phyloP scores from a whole-genome alignment of 768 basidiomycete genomes.

The Trametopsis cervina region DNA sequence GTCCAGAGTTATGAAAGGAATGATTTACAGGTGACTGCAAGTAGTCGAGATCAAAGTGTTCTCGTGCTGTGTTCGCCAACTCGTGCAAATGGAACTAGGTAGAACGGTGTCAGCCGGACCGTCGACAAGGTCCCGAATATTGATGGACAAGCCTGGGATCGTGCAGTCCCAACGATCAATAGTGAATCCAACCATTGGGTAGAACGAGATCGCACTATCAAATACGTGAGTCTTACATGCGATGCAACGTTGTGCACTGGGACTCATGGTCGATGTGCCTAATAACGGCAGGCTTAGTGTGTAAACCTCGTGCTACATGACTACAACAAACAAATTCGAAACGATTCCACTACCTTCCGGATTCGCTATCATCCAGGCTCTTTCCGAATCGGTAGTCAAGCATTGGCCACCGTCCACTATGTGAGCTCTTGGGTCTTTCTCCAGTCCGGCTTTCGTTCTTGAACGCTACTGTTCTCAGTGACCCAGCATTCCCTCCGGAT shows the following conservation, averaged over 20 bases:
- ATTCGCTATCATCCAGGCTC: constrained; percentile 3
- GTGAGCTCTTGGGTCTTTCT: background rate
- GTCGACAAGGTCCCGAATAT: too few relatives aligned
- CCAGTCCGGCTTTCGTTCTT: background rate
- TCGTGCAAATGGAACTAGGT: background rate
- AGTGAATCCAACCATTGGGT: too few relatives aligned
- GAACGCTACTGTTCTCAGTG: background rate
- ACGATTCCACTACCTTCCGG: background rate
- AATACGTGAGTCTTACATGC: too few relatives aligned
- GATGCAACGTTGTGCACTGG: too few relatives aligned
- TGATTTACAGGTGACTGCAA: background rate
- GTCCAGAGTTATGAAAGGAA: constrained; percentile 12
- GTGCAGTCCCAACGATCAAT: too few relatives aligned
- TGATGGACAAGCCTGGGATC: too few relatives aligned
- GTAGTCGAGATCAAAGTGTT: background rate
- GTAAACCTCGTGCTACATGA: too few relatives aligned
- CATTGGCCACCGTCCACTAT: background rate
- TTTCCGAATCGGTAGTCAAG: background rate
- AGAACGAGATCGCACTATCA: too few relatives aligned
- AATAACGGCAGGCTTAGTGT: too few relatives aligned
- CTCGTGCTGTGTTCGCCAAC: background rate
- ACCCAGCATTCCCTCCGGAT: background rate
- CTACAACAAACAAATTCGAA: too few relatives aligned
- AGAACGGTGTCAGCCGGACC: too few relatives aligned
- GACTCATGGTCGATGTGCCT: too few relatives aligned